phyloP scores from a whole-genome alignment of 2,329 filamentous ascomycete species.

The Pestalotiopsis sp. region DNA sequence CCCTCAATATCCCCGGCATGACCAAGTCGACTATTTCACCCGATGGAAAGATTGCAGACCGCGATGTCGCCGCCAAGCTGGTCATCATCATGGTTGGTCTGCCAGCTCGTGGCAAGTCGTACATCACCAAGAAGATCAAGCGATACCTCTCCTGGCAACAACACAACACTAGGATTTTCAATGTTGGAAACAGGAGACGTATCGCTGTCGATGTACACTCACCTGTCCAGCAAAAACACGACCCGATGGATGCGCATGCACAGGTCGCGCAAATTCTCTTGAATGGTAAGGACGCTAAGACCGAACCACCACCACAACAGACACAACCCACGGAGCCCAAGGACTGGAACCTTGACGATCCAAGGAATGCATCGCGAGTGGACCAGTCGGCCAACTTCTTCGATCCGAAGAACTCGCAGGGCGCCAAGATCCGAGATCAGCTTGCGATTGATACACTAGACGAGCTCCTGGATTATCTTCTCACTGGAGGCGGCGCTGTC shows the following conservation, averaged over 20 bases:
- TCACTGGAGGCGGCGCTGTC: slow-evolving; percentile 80
- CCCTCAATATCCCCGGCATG: slow-evolving; percentile 94
- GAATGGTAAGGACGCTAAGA: slow-evolving; percentile 45
- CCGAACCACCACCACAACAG: slow-evolving; percentile 29
- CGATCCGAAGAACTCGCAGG: slow-evolving; percentile 82
- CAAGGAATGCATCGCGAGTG: slow-evolving; percentile 45
- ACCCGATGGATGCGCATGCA: slow-evolving; percentile 45
- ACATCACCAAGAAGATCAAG: slow-evolving; percentile 97
- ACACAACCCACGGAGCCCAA: slow-evolving; percentile 40
- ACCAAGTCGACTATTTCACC: slow-evolving; percentile 95
- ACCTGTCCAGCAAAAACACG: slow-evolving; percentile 35
- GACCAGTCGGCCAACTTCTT: slow-evolving; percentile 95
- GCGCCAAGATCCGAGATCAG: slow-evolving; percentile 83
- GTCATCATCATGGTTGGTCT: slow-evolving; percentile 98
- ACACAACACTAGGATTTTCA: slow-evolving; percentile 95
- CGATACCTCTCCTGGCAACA: slow-evolving; percentile 97
- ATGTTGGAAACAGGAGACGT: slow-evolving; percentile 89
- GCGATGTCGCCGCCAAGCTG: slow-evolving; percentile 94
- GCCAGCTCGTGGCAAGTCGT: slow-evolving; percentile 93
- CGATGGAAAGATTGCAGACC: slow-evolving; percentile 88
- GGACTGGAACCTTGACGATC: slow-evolving; percentile 35
- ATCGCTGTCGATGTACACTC: slow-evolving; percentile 65
- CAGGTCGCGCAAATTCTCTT: slow-evolving; percentile 60
- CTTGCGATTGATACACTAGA: slow-evolving; percentile 91
- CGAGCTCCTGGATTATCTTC: slow-evolving; percentile 86